Percentiles rank a stretch among this genome's conserved stretches.
These are phyloP conservation scores for Senna tora DNA, from an alignment of 306 rosid species.

Conservation along the genomic window DNA sequence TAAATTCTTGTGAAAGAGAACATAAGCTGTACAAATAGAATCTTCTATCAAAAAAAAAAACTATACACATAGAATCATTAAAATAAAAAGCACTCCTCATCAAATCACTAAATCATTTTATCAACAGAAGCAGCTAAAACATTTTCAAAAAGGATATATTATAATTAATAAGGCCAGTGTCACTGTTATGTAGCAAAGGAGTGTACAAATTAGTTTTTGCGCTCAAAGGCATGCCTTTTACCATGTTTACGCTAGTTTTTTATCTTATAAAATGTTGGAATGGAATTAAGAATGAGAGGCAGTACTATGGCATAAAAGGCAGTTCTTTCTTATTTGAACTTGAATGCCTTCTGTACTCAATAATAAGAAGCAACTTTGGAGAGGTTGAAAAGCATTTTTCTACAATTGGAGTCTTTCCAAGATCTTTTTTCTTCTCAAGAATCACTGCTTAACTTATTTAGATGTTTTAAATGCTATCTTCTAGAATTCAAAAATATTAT, in stretches of 20 bases:
- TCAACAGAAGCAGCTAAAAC: neutral
- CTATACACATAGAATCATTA: no score
- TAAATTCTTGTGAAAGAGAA: constrained; percentile 22
- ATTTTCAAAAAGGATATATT: neutral
- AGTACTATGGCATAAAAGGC: neutral
- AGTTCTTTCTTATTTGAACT: neutral
- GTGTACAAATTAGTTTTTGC: constrained; percentile 8
- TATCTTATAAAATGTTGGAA: neutral
- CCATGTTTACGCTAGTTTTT: neutral
- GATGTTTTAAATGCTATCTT: neutral
- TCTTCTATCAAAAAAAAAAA: no score
- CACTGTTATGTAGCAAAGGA: constrained; percentile 18
- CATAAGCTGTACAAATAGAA: constrained; percentile 1
- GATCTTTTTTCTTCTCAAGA: neutral
- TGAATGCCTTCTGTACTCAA: neutral
- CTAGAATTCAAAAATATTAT: neutral
- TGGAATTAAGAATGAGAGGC: neutral
- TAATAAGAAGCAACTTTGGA: neutral
- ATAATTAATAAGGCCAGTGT: constrained; percentile 16
- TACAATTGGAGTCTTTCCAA: constrained; percentile 6
- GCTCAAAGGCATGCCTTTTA: neutral
- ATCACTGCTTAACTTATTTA: neutral
- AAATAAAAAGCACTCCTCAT: neutral
- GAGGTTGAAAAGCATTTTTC: neutral
- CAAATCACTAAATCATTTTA: neutral